Base-by-base conservation (phyloP, 805 yeast species). In the Lachancea thermotolerans region DNA sequence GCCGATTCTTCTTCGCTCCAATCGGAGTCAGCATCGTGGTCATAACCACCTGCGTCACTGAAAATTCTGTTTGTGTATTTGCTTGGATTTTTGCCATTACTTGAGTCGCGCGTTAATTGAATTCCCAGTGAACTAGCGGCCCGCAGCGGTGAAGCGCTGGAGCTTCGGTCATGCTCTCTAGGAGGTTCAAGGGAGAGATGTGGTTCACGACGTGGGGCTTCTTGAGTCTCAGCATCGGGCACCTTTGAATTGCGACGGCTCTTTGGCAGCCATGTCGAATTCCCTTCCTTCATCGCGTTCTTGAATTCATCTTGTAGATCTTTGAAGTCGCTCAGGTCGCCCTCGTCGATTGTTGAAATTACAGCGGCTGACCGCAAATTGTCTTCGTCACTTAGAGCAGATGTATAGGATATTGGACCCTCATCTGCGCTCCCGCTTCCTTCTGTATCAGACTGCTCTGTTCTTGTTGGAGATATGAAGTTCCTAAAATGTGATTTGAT, bases 291-390 rank as follows among this genome's bases (percentile, higher is more conserved):
- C 30, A 55, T 44, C 8, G 57, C 61, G 41, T 51, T 49, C 35
- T 52, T 43, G 37, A 63, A 60, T 15, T 54, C 65, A 30, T 60
- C 59, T 40, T 63, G 65, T 17, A 63, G 45, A 48, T 58, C 60
- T 38, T 57, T 52, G 46, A 59, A 63, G 30, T 63, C 67, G 39
- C 59, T 60, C 53, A 60, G 50, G 45, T 63, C 66, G 29, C 60
- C 65, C 1, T 59, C 61, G 11, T 49, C 62, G 28, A 63, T 53
- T 28, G 51, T 53, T 1, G 66, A 60, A 15, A 60, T 39, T 6
- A 60, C 60, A 35, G 51, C 56, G 21, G 63, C 61, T 10, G 64
- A 53, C 32, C 56, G 50, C 2, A 57, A 56, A 4, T 55, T 52
- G 16, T 45, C 47, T 27, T 51, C 43, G 5, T 21, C 33, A 30